phyloP scores from a whole-genome alignment of 2,329 filamentous ascomycete genomes.

The Diaporthe vexans region DNA sequence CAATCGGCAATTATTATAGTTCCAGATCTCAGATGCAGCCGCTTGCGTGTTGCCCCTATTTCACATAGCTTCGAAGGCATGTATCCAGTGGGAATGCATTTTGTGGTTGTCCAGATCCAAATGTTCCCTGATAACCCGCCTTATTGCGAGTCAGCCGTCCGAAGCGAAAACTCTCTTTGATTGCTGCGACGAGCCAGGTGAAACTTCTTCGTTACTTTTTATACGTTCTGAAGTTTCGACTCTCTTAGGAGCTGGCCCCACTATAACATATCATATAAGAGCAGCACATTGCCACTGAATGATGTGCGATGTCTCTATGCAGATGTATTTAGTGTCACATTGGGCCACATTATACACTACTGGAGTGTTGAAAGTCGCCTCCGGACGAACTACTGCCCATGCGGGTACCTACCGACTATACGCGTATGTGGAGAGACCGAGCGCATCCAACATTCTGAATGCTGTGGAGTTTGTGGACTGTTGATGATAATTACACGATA shows the following conservation, averaged over 20 bases:
- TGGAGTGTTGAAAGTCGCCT: not conserved
- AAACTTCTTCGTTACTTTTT: conserved; percentile 13
- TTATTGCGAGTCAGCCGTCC: conserved; percentile 10
- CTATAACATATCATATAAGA: not conserved
- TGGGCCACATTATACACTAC: not conserved
- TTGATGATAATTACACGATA: not conserved
- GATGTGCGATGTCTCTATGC: not conserved
- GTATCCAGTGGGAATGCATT: not conserved
- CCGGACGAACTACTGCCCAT: not conserved
- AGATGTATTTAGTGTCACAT: not conserved
- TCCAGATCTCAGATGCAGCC: not conserved
- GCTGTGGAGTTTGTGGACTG: not conserved
- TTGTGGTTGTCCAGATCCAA: not conserved
- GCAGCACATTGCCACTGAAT: not conserved
- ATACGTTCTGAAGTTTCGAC: not conserved
- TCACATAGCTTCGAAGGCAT: not conserved
- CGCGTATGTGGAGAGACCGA: not conserved
- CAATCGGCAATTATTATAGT: conserved; percentile 7
- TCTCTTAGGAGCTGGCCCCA: not conserved
- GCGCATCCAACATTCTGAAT: not conserved
- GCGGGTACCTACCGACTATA: not conserved
- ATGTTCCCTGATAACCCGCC: conserved; percentile 5
- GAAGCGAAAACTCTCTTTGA: conserved; percentile 29
- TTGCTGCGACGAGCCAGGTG: conserved; percentile 4
- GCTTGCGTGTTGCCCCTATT: not conserved